Evolutionary conservation across 2,329 filamentous ascomycete species (phyloP), one percentile per base, ranked within the genome.

Genomic region (Aspergillus pseudoglaucus): DNA sequence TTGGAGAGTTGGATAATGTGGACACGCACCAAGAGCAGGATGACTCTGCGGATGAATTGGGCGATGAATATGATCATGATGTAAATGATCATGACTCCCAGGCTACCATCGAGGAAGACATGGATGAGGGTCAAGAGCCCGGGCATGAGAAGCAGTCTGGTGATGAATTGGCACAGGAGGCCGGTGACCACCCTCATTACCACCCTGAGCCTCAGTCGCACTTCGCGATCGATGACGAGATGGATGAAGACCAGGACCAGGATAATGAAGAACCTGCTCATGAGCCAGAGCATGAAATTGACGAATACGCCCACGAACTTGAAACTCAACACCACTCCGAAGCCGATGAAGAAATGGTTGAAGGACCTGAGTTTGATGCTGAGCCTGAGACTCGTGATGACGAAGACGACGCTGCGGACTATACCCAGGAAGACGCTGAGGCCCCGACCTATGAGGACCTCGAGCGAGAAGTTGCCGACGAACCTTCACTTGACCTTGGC

Each of bases 101-200:
- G 25, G 25, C 10, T 30, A 30, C 25, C 9, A 30, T 30, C 10
- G 25, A 30, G 25, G 25, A 27, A 9, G 25, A 30, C 7, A 30
- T 30, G 4, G 25, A 30, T 30, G 25, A 30, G 4, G 9, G 25
- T 12, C 25, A 10, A 4, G 25, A 30, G 9, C 4, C 25, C 9
- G 8, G 10, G 5, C 25, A 45, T 1, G 53, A 59, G 2, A 55
- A 62, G 14, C 49, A 48, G 17, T 39, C 42, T 27, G 38, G 47
- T 14, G 47, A 53, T 9, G 42, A 50, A 23, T 18, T 32, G 17
- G 39, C 18, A 17, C 17, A 41, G 22, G 12, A 41, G 18, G 15
- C 18, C 6, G 39, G 20, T 18, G 39, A 42, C 14, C 18, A 42
- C 4, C 2, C 4, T 4, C 25, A 30, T 8, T 9, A 8, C 7